These are phyloP conservation scores for Gossypium gossypioides DNA, from an alignment of 441 rosid genomes.

Conservation along the genomic window DNA sequence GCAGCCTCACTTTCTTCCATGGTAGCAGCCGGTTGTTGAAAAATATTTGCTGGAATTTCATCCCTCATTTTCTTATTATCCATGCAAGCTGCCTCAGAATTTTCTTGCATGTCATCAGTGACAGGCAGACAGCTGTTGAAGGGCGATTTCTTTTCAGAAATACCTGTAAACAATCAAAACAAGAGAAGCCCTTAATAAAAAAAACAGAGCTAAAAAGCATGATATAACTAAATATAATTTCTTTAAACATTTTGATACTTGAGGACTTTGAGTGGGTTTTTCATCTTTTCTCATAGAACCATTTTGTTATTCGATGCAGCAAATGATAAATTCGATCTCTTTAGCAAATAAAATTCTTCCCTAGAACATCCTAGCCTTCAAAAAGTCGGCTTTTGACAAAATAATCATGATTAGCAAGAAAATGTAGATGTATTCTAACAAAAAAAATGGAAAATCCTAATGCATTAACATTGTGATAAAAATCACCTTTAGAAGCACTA, in stretches of 20 bases:
- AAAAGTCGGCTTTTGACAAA: neutral
- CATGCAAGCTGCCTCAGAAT: neutral
- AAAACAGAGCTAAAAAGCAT: neutral
- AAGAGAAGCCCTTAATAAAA: neutral
- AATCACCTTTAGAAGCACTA: neutral
- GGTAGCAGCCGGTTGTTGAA: slow-evolving; percentile 1
- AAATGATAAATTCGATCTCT: slow-evolving; percentile 2
- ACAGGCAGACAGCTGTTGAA: neutral
- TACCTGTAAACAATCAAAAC: neutral
- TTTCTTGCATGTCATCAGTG: slow-evolving; percentile 2
- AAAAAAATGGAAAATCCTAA: neutral
- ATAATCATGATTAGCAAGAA: neutral
- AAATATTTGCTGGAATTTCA: neutral
- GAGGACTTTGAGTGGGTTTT: neutral
- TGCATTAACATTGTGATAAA: slow-evolving; percentile 12
- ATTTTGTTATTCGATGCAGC: neutral
- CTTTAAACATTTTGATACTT: neutral
- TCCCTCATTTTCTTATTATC: neutral
- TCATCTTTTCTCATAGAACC: neutral
- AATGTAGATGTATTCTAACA: neutral
- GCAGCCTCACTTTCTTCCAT: neutral
- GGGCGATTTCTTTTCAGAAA: neutral
- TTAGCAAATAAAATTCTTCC: neutral
- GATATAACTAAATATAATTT: neutral
- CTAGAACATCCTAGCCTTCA: neutral